Conservation (phyloP, 116 monocot genomes). For the Zostera marina region DNA sequence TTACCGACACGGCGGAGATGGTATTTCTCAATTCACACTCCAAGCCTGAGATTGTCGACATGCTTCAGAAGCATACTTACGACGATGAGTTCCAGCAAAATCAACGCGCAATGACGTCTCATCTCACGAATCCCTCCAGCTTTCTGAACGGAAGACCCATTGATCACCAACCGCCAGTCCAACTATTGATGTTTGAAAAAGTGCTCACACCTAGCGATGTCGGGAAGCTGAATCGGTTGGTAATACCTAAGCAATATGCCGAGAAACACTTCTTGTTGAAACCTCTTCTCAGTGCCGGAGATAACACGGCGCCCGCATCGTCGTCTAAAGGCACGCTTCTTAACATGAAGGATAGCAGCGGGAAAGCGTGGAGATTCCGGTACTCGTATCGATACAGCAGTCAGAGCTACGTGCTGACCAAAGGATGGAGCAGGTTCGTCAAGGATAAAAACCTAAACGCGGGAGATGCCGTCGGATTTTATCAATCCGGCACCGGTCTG, state of each 20-base stretch:
- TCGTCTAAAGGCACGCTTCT: not conserved
- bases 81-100: constrained; percentile 26
- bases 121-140: not conserved
- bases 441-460: constrained; percentile 33
- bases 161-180: not conserved
- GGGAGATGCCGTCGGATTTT: constrained; percentile 5
- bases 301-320: not conserved
- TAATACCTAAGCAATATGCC: constrained; percentile 66
- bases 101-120: not conserved
- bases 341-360: constrained; percentile 1
- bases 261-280: constrained; percentile 50
- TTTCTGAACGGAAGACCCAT: not conserved
- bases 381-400: constrained; percentile 76
- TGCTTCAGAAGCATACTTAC: constrained; percentile 60
- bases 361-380: constrained; percentile 61
- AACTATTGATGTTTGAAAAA: constrained; percentile 55
- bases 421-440: constrained; percentile 76
- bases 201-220: constrained; percentile 64
- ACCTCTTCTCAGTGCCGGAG: no score
- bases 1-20: constrained; percentile 11
- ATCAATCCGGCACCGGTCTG: not conserved
- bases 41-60: constrained; percentile 39
- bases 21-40: constrained; percentile 4
- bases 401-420: constrained; percentile 78
- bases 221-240: constrained; percentile 65